These are phyloP conservation scores for Balansia obtecta DNA, from an alignment of 2,329 filamentous ascomycete species.

Conservation along the genomic window DNA sequence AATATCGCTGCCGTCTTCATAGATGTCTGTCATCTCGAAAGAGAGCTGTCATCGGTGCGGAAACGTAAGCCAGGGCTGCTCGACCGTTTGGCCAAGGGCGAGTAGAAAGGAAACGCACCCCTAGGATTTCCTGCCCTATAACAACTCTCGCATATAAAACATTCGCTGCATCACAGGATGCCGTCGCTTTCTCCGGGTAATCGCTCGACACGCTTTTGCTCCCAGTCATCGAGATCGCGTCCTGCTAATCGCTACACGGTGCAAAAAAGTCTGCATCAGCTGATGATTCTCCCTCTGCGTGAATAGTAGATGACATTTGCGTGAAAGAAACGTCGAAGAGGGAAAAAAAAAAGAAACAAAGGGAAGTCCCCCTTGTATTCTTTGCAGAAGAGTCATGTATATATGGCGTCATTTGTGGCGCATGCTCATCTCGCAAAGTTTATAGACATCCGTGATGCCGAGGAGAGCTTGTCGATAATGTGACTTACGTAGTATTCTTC, in stretches of 20 bases:
- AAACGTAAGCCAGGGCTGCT: not conserved
- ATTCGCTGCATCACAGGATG: constrained; percentile 37
- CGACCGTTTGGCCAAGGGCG: not conserved
- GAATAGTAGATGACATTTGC: too few species aligned
- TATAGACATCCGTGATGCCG: not conserved
- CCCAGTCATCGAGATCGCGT: constrained; percentile 91
- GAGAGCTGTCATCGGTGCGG: not conserved
- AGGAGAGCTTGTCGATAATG: not conserved
- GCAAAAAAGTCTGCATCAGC: not conserved
- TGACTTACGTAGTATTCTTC: constrained; percentile 75
- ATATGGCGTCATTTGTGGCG: not conserved
- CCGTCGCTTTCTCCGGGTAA: constrained; percentile 86
- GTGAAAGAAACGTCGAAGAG: too few species aligned
- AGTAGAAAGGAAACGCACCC: not conserved
- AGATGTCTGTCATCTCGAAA: constrained; percentile 6
- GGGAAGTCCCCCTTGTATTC: not conserved
- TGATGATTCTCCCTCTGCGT: not conserved
- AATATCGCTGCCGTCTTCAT: not conserved
- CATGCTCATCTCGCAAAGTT: not conserved
- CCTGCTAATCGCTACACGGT: constrained; percentile 37
- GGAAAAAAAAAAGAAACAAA: too few species aligned
- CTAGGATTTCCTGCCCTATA: not conserved
- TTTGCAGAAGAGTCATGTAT: not conserved
- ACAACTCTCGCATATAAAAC: not conserved
- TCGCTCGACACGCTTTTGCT: constrained; percentile 87